A percentile compares a stretch with the other conserved stretches of the same genome.
These are phyloP conservation scores for Leucosporidium yakuticum DNA, from an alignment of 768 basidiomycete species.

Conservation along the genomic window DNA sequence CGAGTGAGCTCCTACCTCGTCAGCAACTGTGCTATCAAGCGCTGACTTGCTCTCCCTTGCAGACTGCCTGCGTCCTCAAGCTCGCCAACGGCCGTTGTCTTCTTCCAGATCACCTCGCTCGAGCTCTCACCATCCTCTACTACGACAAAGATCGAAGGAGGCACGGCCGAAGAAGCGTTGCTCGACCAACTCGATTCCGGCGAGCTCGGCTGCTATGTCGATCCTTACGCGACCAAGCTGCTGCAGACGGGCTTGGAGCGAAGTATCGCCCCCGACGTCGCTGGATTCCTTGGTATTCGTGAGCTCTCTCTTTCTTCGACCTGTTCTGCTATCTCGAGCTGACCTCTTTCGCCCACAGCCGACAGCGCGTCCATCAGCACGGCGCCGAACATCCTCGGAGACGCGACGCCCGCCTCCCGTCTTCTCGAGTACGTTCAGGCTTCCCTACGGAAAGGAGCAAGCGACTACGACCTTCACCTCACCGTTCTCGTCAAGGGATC, in stretches of 20 bases:
- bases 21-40: not conserved
- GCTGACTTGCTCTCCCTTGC: not conserved
- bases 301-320: not conserved
- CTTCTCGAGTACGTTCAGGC: constrained; percentile 59
- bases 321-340: not conserved
- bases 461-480: constrained; percentile 59
- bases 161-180: not conserved
- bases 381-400: constrained; percentile 18
- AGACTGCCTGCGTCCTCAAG: constrained; percentile 31
- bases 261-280: constrained; percentile 54
- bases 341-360: not conserved
- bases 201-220: constrained; percentile 79
- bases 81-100: constrained; percentile 53
- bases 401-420: constrained; percentile 14
- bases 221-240: constrained; percentile 65
- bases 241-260: constrained; percentile 73
- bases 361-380: constrained; percentile 8
- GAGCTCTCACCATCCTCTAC: constrained; percentile 42
- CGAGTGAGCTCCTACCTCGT: constrained; percentile 23
- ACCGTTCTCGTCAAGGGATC: constrained; percentile 72
- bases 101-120: constrained; percentile 71
- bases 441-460: constrained; percentile 54
- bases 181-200: constrained; percentile 58
- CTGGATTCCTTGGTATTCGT: constrained; percentile 49
- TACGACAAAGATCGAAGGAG: constrained; percentile 6